These are phyloP conservation scores for Suhomyces prunicola DNA, from an alignment of 805 yeast genomes.

Conservation along the genomic window DNA sequence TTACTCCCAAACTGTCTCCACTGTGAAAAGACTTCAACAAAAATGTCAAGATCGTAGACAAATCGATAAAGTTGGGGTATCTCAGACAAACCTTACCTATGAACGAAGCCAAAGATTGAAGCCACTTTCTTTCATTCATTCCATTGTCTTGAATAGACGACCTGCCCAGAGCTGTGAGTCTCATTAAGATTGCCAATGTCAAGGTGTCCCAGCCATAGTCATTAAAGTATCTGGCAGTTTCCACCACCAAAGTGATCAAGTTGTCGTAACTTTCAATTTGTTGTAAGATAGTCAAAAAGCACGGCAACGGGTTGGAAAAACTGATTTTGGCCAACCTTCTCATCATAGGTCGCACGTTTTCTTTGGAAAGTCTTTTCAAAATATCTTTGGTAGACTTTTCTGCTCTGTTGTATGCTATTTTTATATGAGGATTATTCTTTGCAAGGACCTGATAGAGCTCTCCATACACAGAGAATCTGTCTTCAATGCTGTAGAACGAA, in stretches of 20 bases:
- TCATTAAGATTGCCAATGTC: slow-evolving; percentile 65
- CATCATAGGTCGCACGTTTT: slow-evolving; percentile 71
- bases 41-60: slow-evolving; percentile 58
- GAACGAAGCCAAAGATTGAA: slow-evolving; percentile 76
- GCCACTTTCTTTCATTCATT: slow-evolving; percentile 76
- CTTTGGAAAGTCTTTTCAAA: slow-evolving; percentile 77
- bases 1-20: slow-evolving; percentile 56
- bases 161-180: slow-evolving; percentile 66
- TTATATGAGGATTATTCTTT: slow-evolving; percentile 54
- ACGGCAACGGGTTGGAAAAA: slow-evolving; percentile 74
- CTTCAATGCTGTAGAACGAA: slow-evolving; percentile 52
- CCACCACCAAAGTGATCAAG: slow-evolving; percentile 71
- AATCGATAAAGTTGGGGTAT: slow-evolving; percentile 52
- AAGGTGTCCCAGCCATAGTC: slow-evolving; percentile 82
- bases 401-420: slow-evolving; percentile 59
- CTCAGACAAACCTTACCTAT: slow-evolving; percentile 66
- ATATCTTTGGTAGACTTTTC: slow-evolving; percentile 77
- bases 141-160: slow-evolving; percentile 73
- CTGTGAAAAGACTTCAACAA: slow-evolving; percentile 60
- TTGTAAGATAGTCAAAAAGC: slow-evolving; percentile 64
- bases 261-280: slow-evolving; percentile 93
- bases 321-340: slow-evolving; percentile 68
- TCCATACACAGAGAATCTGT: slow-evolving; percentile 75
- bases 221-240: slow-evolving; percentile 72
- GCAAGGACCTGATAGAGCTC: slow-evolving; percentile 61